phyloP scores from a whole-genome alignment of 108 stramenopile species.

The Discostella pseudostelligera region DNA sequence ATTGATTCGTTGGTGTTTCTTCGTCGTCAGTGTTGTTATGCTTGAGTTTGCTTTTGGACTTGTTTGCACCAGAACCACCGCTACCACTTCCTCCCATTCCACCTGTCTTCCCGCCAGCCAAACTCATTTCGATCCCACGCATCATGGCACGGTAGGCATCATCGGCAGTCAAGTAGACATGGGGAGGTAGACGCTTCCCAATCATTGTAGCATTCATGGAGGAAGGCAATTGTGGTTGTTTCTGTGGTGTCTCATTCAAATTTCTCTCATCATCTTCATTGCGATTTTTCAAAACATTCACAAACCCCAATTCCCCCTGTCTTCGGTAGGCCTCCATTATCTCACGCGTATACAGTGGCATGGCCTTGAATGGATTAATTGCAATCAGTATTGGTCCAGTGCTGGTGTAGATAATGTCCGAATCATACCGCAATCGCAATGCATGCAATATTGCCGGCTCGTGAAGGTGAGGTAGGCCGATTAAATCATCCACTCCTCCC shows the following conservation, averaged over 20 bases:
- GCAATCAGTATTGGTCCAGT: conserved; percentile 71
- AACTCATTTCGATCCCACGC: conserved; percentile 49
- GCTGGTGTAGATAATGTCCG: conserved; percentile 59
- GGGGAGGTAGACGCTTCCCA: conserved; percentile 53
- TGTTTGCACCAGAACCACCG: conserved; percentile 1
- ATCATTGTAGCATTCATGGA: conserved; percentile 15
- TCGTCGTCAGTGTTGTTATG: conserved; percentile 19
- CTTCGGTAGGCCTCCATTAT: conserved; percentile 41
- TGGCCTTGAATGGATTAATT: conserved; percentile 62
- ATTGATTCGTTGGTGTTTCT: conserved; percentile 47
- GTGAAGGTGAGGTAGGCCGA: conserved; percentile 46
- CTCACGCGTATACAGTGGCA: conserved; percentile 42
- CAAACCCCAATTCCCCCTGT: conserved; percentile 21
- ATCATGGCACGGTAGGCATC: conserved; percentile 78
- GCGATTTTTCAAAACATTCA: background rate
- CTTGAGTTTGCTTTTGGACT: background rate
- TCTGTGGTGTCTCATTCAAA: conserved; percentile 16
- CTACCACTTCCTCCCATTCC: conserved; percentile 1
- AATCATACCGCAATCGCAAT: conserved; percentile 47
- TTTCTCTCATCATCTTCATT: conserved; percentile 3
- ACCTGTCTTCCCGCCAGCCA: conserved; percentile 9
- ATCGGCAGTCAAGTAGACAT: conserved; percentile 77
- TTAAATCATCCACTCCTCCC: conserved; percentile 41
- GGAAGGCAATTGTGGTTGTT: too few species aligned
- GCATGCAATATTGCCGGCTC: conserved; percentile 47